Conservation (phyloP, 2,329 filamentous ascomycete genomes). For the Berkeleyomyces rouxiae region DNA sequence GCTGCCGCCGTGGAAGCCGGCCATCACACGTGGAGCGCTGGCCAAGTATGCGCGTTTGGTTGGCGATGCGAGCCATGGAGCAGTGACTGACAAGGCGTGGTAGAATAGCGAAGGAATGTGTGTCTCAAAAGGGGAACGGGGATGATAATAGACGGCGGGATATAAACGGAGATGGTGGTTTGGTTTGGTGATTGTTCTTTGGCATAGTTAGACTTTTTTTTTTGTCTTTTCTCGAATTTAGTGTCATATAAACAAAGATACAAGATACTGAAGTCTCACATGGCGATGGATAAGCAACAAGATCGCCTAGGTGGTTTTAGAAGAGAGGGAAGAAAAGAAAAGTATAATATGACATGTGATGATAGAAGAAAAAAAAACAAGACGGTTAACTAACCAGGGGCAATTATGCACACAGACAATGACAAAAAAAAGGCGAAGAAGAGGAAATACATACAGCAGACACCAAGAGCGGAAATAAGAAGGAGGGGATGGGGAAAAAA, state of each 20-base stretch:
- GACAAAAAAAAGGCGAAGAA: too few species aligned
- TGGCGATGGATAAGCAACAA: not conserved
- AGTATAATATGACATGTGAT: not conserved
- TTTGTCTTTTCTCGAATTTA: not conserved
- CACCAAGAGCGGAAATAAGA: not conserved
- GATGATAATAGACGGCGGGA: not conserved
- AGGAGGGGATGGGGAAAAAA: not conserved
- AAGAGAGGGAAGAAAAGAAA: not conserved
- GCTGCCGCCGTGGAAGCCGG: slow-evolving; percentile 56
- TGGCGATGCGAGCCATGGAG: slow-evolving; percentile 79
- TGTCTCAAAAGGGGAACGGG: not conserved
- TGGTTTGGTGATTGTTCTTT: not conserved
- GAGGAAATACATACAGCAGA: not conserved
- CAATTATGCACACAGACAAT: not conserved
- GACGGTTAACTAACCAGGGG: not conserved
- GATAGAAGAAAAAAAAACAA: not conserved
- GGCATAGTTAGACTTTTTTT: not conserved
- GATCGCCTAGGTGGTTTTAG: not conserved
- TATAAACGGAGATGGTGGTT: not conserved
- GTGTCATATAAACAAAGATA: not conserved
- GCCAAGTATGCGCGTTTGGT: slow-evolving; percentile 84
- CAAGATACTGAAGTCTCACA: not conserved
- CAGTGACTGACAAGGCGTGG: slow-evolving; percentile 53
- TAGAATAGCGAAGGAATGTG: not conserved
- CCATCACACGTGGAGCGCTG: slow-evolving; percentile 65